Evolutionary conservation across 2,329 filamentous ascomycete genomes (phyloP).

Genomic region (Neoscytalidium dimidiatum): DNA sequence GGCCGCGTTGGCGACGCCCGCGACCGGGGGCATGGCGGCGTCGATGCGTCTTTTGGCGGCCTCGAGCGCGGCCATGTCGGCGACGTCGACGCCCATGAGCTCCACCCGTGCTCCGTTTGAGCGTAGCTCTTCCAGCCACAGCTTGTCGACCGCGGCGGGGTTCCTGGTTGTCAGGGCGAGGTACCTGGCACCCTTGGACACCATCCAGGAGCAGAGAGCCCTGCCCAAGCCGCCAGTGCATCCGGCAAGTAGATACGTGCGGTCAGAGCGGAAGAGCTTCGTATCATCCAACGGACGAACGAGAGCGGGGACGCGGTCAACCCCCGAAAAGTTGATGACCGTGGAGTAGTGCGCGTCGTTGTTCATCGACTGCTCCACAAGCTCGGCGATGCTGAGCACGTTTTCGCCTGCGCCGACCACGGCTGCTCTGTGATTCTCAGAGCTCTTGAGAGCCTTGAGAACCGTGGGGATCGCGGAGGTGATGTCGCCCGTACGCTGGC

Average conservation of each 20-base stretch:
- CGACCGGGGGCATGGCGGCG: constrained; percentile 20
- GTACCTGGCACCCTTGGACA: constrained; percentile 25
- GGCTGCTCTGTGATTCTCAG: too few relatives aligned
- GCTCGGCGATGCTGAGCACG: too few relatives aligned
- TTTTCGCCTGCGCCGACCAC: background rate
- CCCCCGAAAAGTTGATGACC: background rate
- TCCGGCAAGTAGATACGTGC: constrained; percentile 27
- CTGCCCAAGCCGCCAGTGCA: constrained; percentile 26
- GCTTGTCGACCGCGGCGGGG: constrained; percentile 32
- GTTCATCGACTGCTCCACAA: too few relatives aligned
- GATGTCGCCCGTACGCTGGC: background rate
- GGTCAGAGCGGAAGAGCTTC: constrained; percentile 17
- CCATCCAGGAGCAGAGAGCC: constrained; percentile 28
- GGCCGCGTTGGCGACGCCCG: constrained; percentile 27
- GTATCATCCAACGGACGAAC: background rate
- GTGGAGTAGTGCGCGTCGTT: background rate
- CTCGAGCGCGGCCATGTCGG: background rate
- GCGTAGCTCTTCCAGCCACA: constrained; percentile 28
- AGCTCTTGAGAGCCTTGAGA: background rate
- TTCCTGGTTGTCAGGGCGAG: constrained; percentile 42
- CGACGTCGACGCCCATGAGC: constrained; percentile 19
- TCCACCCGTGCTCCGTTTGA: constrained; percentile 14
- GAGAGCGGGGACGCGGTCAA: background rate
- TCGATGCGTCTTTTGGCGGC: constrained; percentile 10
- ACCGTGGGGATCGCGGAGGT: too few relatives aligned